Conservation (phyloP, 2,329 filamentous ascomycete species). For the Didymella pomorum region DNA sequence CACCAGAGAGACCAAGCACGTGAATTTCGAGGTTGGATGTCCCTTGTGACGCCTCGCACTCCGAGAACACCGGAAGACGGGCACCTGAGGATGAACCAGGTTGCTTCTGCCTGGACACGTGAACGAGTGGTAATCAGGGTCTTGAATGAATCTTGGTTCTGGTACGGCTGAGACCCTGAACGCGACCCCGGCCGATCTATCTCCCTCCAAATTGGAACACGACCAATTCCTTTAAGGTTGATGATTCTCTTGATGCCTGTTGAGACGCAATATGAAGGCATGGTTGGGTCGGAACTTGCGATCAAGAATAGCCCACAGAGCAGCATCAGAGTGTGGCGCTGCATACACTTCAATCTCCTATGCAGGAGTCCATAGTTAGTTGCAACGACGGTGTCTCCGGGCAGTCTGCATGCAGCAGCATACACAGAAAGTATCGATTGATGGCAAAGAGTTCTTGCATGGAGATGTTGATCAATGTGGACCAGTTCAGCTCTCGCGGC, state of each 20-base stretch:
- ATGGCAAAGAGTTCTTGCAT: neutral
- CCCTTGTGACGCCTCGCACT: neutral
- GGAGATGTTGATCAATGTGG: neutral
- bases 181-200: neutral
- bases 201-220: neutral
- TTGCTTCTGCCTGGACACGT: neutral
- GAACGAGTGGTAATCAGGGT: conserved; percentile 6
- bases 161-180: conserved; percentile 11
- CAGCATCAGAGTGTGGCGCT: neutral
- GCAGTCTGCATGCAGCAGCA: conserved; percentile 4
- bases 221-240: neutral
- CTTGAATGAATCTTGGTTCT: conserved; percentile 6
- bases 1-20: neutral
- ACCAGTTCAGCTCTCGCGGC: neutral
- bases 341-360: neutral
- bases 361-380: neutral
- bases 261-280: neutral
- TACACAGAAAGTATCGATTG: neutral
- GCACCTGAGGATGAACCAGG: neutral
- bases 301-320: too few relatives aligned
- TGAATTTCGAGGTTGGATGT: neutral
- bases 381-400: conserved; percentile 1
- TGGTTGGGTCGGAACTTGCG: neutral
- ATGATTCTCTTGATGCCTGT: neutral
- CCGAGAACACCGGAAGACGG: neutral